Conservation (phyloP, 2,329 filamentous ascomycete genomes). For the Epichloe aotearoae region DNA sequence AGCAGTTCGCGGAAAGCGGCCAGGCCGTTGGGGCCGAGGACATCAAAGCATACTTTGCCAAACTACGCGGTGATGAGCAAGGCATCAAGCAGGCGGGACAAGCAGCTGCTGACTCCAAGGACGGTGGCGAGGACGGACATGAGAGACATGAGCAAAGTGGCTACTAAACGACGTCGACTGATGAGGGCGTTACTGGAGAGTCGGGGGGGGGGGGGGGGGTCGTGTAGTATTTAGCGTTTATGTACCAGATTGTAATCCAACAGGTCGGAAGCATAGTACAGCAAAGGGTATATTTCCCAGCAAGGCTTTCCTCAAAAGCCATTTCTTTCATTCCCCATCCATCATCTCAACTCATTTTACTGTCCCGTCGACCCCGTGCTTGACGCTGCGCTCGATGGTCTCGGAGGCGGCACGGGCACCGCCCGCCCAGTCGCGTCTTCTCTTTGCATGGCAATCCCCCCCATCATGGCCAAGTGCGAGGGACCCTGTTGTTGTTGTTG, state of each 20-base stretch:
- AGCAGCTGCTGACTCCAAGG: constrained; percentile 28
- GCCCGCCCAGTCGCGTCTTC: constrained; percentile 18
- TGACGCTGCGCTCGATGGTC: constrained; percentile 26
- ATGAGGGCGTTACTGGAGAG: no score
- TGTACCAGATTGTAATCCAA: no score
- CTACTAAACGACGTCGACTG: constrained; percentile 20
- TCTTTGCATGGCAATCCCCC: constrained; percentile 27
- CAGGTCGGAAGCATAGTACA: no score
- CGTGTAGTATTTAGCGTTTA: no score
- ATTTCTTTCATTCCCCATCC: not conserved
- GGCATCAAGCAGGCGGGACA: constrained; percentile 52
- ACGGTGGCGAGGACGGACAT: constrained; percentile 19
- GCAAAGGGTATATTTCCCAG: no score
- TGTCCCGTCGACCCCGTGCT: constrained; percentile 30
- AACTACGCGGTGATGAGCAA: constrained; percentile 75
- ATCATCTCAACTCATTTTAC: constrained; percentile 4
- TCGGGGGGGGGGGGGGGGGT: no score
- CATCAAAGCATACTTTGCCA: constrained; percentile 93
- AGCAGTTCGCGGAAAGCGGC: constrained; percentile 86
- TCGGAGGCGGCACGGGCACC: constrained; percentile 18
- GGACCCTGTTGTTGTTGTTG: not conserved
- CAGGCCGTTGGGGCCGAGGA: constrained; percentile 83
- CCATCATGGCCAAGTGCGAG: constrained; percentile 16
- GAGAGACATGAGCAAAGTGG: constrained; percentile 39
- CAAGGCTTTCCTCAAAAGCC: no score